Evolutionary conservation across 2,329 filamentous ascomycete species (phyloP), one percentile per base, ranked within the genome.

Genomic region (Aspergillus pseudoviridinutans): DNA sequence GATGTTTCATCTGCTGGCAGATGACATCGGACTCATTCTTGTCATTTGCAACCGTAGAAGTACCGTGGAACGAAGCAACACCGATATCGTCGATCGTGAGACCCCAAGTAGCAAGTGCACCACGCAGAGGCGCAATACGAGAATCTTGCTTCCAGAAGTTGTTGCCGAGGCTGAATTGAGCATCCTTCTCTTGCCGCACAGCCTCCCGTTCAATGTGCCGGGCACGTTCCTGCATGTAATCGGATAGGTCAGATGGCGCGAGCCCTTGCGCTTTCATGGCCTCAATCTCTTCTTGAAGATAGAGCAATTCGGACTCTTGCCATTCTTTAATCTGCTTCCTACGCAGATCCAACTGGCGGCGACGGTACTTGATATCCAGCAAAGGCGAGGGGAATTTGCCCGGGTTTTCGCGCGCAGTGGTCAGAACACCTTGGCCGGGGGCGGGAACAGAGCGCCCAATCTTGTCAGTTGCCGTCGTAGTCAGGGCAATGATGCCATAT

Each of bases 21-120:
- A 99, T 89, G 71, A 97, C 94, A 54, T 92, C 92, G 20, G 94
- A 97, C 77, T 99, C 94, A 78, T 99, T 99, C 87, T 97, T 97
- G 82, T 99, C 94, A 76, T 99, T 99, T 66, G 94, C 94, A 73
- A 96, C 92, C 64, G 94, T 99, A 1, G 94, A 97, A 44, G 94
- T 99, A 70, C 94, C 94, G 81, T 99, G 94, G 90, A 97, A 97
- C 14, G 94, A 97, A 17, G 94, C 93, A 62, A 99, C 92, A 66
- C 84, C 89, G 38, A 99, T 86, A 69, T 99, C 94, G 71, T 99
- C 94, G 64, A 99, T 91, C 12, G 94, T 97, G 56, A 99, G 88
- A 73, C 93, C 94, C 94, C 94, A 99, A 10, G 93, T 97, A 51
- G 94, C 95, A 62, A 99, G 85, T 58, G 94, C 92, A 78, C 94